phyloP scores from a whole-genome alignment of 2,329 filamentous ascomycete genomes.

The Cordyceps militaris region DNA sequence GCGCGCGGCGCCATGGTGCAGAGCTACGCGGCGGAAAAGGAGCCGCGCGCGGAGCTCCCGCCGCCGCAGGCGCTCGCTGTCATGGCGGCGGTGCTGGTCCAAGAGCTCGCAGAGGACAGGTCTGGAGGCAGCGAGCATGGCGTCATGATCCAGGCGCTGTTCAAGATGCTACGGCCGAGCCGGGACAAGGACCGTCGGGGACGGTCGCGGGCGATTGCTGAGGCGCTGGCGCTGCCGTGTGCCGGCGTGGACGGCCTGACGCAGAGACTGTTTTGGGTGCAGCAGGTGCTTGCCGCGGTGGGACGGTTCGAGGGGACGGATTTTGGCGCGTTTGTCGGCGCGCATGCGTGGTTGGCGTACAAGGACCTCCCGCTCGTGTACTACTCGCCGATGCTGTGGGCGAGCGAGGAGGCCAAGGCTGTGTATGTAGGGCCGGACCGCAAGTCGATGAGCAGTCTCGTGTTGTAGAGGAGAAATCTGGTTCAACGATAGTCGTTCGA shows the following conservation, averaged over 20 bases:
- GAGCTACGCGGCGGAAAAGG: neutral
- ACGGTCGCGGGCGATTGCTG: neutral
- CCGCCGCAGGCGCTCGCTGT: neutral
- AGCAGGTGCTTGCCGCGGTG: slow-evolving; percentile 19
- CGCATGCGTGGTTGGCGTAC: slow-evolving; percentile 19
- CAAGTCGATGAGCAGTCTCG: slow-evolving; percentile 14
- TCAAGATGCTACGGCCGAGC: neutral
- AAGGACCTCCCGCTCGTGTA: slow-evolving; percentile 22
- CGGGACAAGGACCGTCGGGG: neutral
- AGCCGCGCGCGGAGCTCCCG: neutral
- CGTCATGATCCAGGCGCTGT: neutral
- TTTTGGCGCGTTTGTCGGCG: slow-evolving; percentile 20
- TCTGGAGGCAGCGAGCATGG: neutral
- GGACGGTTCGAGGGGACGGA: neutral
- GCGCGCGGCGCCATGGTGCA: neutral
- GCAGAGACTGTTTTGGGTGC: slow-evolving; percentile 24
- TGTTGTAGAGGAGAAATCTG: neutral
- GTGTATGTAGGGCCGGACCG: slow-evolving; percentile 21
- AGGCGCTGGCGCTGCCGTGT: slow-evolving; percentile 17
- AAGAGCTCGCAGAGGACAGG: neutral
- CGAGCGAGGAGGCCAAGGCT: slow-evolving; percentile 20
- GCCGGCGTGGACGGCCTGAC: slow-evolving; percentile 16
- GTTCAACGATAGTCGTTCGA: neutral
- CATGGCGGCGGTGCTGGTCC: neutral
- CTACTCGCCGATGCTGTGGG: slow-evolving; percentile 20